Base-by-base conservation (phyloP, 371 early-diverging fungal genomes). In the Synchytrium microbalum region DNA sequence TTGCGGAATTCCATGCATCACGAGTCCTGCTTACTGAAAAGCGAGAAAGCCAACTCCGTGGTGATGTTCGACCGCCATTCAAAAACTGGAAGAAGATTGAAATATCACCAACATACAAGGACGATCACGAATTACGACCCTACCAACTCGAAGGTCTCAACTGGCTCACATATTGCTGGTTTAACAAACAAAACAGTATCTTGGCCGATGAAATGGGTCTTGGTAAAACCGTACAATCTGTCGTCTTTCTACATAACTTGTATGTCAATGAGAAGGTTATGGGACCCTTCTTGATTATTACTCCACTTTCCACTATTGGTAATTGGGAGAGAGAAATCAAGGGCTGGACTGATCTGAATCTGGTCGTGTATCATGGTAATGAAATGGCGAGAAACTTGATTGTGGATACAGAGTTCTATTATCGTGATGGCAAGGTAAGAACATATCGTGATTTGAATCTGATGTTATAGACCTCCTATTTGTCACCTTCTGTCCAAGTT, bases 321-420 rank as follows among this genome's bases (percentile, higher is more conserved):
- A 99, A 99, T 79, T 99, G 99, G 99, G 89, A 89, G 29, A 84
- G 86, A 32, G 99, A 99, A 72, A 92, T 99, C 72, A 84, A 88
- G 54, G 85, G 88, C 60, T 97, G 93, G 59, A 80, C 96, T 2
- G 69, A 77, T 1, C 80, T 98, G 29, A 85, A 89, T 25, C 92
- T 93, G n/a, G 71, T 98, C 3, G 75, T 92, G 32, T 99, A 96
- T 73, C 97, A 96, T 72, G 96, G 96, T 28, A 71, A 76, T 14
- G 85, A 87, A 23, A 85, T 88, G 29, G 88, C 91, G 67, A 83
- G 98, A 46, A 82, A 78, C 19, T 66, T 88, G 28, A 82, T 89
- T 23, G 68, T 79, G 3, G 73, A 85, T 1, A 66, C 56, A 26
- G 56, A 56, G 29, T 56, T 56, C 56, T 56, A 56, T 24, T 76